A percentile compares a stretch with the other conserved stretches of the same genome.
These are phyloP conservation scores for Pyrenopolyporus hunteri DNA, from an alignment of 495 filamentous ascomycete species.

Conservation along the genomic window DNA sequence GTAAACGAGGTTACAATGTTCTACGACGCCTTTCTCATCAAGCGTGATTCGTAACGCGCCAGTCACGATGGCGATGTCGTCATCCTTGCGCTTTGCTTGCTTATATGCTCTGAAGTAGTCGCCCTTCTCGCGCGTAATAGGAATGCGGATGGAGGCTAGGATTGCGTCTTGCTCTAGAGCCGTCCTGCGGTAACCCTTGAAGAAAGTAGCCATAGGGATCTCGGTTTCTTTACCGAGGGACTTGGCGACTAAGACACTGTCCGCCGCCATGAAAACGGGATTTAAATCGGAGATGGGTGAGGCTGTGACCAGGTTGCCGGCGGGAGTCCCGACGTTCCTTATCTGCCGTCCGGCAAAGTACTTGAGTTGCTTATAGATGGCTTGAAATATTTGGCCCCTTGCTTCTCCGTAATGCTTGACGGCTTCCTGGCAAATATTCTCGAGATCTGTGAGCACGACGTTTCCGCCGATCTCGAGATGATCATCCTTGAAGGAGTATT, in stretches of 20 bases:
- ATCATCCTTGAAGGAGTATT: slow-evolving; percentile 79
- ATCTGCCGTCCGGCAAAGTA: slow-evolving; percentile 98
- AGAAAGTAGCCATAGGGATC: slow-evolving; percentile 91
- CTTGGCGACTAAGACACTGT: slow-evolving; percentile 79
- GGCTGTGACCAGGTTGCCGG: slow-evolving; percentile 92
- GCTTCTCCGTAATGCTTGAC: slow-evolving; percentile 76
- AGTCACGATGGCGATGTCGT: slow-evolving; percentile 97
- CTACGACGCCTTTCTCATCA: slow-evolving; percentile 67
- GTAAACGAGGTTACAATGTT: slow-evolving; percentile 77
- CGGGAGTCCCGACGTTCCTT: slow-evolving; percentile 93
- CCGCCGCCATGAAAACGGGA: slow-evolving; percentile 88
- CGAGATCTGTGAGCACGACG: slow-evolving; percentile 84
- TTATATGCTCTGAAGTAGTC: slow-evolving; percentile 85
- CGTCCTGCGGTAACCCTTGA: slow-evolving; percentile 88
- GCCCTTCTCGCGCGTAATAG: slow-evolving; percentile 68
- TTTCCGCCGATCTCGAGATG: slow-evolving; percentile 90
- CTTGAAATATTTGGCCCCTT: slow-evolving; percentile 73
- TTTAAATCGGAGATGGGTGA: slow-evolving; percentile 97
- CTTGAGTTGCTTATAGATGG: slow-evolving; percentile 77
- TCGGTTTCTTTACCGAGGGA: slow-evolving; percentile 71
- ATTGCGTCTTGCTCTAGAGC: slow-evolving; percentile 82
- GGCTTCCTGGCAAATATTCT: slow-evolving; percentile 74
- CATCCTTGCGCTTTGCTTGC: slow-evolving; percentile 93
- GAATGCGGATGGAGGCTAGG: slow-evolving; percentile 85
- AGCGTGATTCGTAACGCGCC: slow-evolving; percentile 76